Evolutionary conservation across 768 basidiomycete genomes (phyloP).

Genomic region (Hericium rajendrae): DNA sequence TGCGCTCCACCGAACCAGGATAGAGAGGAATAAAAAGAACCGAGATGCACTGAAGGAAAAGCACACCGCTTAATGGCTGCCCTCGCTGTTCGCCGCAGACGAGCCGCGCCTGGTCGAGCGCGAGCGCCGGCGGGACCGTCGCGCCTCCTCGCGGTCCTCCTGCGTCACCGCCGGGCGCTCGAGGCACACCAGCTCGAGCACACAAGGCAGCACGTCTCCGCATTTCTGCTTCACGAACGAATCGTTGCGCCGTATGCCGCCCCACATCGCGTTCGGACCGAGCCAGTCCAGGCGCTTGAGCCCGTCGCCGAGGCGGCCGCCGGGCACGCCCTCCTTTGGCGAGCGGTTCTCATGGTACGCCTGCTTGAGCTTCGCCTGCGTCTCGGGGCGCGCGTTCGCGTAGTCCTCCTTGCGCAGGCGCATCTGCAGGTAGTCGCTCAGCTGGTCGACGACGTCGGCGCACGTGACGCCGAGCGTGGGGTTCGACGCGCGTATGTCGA

Average conservation of each 20-base stretch:
- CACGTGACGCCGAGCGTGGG: slow-evolving; percentile 51
- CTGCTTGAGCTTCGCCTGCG: slow-evolving; percentile 34
- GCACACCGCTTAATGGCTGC: background rate
- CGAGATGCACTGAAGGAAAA: too few species aligned
- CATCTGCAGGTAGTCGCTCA: slow-evolving; percentile 41
- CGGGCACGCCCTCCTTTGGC: slow-evolving; percentile 52
- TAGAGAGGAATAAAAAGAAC: too few species aligned
- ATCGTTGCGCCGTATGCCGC: slow-evolving; percentile 45
- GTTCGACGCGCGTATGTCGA: slow-evolving; percentile 37
- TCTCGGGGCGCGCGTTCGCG: slow-evolving; percentile 26
- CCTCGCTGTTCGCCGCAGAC: background rate
- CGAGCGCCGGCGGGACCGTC: slow-evolving; percentile 17
- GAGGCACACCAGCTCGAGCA: slow-evolving; percentile 48
- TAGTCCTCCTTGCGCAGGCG: slow-evolving; percentile 46
- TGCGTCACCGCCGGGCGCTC: slow-evolving; percentile 36
- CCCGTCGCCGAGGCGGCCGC: slow-evolving; percentile 53
- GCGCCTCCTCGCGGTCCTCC: slow-evolving; percentile 41
- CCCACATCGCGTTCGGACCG: slow-evolving; percentile 47
- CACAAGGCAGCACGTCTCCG: slow-evolving; percentile 44
- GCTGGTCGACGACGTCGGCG: slow-evolving; percentile 50
- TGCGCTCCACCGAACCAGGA: too few species aligned
- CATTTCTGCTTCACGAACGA: slow-evolving; percentile 29
- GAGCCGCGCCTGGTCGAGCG: background rate
- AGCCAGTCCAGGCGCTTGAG: slow-evolving; percentile 65
- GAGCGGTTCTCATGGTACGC: slow-evolving; percentile 63